Evolutionary conservation across 2,329 filamentous ascomycete genomes (phyloP).

Genomic region (Thelonectria discophora): DNA sequence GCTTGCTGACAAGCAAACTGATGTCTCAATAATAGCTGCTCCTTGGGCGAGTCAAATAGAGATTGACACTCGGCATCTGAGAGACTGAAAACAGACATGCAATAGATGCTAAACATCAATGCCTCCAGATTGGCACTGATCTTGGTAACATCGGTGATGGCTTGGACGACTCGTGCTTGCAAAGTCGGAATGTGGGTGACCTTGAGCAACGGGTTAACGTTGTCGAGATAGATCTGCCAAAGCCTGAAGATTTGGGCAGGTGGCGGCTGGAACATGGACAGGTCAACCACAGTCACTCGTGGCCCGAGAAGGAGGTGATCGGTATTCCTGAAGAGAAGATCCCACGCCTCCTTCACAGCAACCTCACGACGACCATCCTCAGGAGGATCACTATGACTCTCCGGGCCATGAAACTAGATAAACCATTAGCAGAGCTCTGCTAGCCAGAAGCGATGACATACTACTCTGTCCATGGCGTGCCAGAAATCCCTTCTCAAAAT

Average conservation of each 20-base stretch:
- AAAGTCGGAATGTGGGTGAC: conserved; percentile 65
- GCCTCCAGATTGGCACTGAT: conserved; percentile 58
- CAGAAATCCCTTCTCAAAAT: conserved; percentile 6
- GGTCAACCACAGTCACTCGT: conserved; percentile 48
- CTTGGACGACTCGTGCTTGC: conserved; percentile 62
- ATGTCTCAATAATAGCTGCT: conserved; percentile 53
- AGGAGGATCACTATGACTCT: neutral
- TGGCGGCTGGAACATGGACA: conserved; percentile 60
- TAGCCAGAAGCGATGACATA: neutral
- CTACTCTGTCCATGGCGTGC: conserved; percentile 6
- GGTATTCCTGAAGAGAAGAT: conserved; percentile 49
- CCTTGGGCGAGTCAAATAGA: conserved; percentile 53
- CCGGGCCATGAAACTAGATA: neutral
- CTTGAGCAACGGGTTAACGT: conserved; percentile 67
- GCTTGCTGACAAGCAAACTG: conserved; percentile 62
- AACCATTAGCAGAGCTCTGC: neutral
- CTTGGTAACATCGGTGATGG: conserved; percentile 51
- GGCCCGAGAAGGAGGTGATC: conserved; percentile 64
- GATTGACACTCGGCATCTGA: conserved; percentile 52
- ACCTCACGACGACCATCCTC: neutral
- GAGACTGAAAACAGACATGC: conserved; percentile 53
- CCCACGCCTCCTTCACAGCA: conserved; percentile 42
- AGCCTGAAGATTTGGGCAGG: conserved; percentile 56
- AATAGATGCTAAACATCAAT: conserved; percentile 65
- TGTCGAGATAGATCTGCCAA: conserved; percentile 68